Percentiles rank a stretch among this genome's conserved stretches.
These are phyloP conservation scores for Yamadazyma sp. DNA, from an alignment of 1,139 yeast species.

Conservation along the genomic window DNA sequence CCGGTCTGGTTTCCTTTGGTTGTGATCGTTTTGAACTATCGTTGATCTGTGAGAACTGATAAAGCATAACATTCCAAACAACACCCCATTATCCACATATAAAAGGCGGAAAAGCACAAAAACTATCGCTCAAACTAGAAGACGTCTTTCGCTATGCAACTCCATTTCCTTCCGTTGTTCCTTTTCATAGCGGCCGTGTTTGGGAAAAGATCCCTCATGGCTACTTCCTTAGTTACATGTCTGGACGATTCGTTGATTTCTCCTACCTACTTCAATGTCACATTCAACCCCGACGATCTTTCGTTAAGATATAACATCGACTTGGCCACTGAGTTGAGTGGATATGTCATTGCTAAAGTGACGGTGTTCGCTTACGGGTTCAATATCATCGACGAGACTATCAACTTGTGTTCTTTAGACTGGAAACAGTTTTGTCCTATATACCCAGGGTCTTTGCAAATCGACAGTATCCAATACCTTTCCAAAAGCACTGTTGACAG, in stretches of 20 bases:
- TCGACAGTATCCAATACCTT: conserved; percentile 64
- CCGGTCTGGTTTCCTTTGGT: too few species aligned
- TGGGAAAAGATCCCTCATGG: conserved; percentile 47
- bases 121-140: not conserved
- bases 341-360: conserved; percentile 57
- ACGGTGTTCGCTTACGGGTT: conserved; percentile 79
- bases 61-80: not conserved
- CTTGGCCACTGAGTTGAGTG: conserved; percentile 59
- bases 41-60: not conserved
- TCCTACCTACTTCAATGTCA: conserved; percentile 65
- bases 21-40: too few species aligned
- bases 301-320: conserved; percentile 62
- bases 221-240: conserved; percentile 73
- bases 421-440: conserved; percentile 84
- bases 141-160: not conserved
- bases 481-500: conserved; percentile 40
- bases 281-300: conserved; percentile 64
- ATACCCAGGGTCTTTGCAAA: conserved; percentile 67
- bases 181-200: conserved; percentile 1
- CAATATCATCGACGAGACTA: conserved; percentile 49
- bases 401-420: conserved; percentile 59
- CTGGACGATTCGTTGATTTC: conserved; percentile 65
- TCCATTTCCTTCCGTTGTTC: not conserved
- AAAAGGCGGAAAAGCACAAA: too few species aligned
- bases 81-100: not conserved